Base-by-base conservation (phyloP, 1,139 yeast species). In the Maudiozyma humilis region DNA sequence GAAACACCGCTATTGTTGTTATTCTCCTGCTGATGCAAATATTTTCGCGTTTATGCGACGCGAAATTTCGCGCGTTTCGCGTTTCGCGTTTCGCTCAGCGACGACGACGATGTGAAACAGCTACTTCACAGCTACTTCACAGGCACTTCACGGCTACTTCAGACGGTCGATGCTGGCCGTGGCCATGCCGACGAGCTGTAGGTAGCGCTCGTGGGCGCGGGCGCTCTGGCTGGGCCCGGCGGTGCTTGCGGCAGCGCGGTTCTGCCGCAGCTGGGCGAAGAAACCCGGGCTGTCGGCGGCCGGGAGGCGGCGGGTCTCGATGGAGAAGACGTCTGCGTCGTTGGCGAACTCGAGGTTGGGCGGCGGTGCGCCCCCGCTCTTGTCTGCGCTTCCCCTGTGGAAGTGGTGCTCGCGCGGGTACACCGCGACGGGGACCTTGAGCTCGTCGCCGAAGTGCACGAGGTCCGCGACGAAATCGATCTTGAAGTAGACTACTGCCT, bases 391-490 rank as follows among this genome's bases (percentile, higher is more conserved):
- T 5, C 10, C n/a, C 43, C 18, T 6, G 29, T 40, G 35, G 49
- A 47, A 25, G 34, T 41, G 34, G 14, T 35, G 38, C 16, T 44
- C 43, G 32, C 48, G 48, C 2, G 50, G 45, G 36, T 43, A 44
- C 29, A 45, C 43, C 3, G 53, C 40, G 32, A 55, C 44, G 19
- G 51, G 54, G 3, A 45, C 46, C 31, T 46, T 48, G 44, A 51
- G 45, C 32, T 54, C 55, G 16, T 51, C 53, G 13, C 62, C 63
- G 39, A 59, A 58, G 42, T 48, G 51, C 3, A 60, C 53, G 29
- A 56, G 41, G 44, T 57, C 62, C n/a, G 41, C 41, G 7, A 53
- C 53, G 5, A 60, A 47, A 41, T 60, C 63, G 12, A 60, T 51
- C 40, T 53, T 56, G 48, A 55, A 59, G 46, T 45, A 56, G n/a